Conservation (phyloP, 805 yeast genomes). For the Kodamaea nitidulidarum region DNA sequence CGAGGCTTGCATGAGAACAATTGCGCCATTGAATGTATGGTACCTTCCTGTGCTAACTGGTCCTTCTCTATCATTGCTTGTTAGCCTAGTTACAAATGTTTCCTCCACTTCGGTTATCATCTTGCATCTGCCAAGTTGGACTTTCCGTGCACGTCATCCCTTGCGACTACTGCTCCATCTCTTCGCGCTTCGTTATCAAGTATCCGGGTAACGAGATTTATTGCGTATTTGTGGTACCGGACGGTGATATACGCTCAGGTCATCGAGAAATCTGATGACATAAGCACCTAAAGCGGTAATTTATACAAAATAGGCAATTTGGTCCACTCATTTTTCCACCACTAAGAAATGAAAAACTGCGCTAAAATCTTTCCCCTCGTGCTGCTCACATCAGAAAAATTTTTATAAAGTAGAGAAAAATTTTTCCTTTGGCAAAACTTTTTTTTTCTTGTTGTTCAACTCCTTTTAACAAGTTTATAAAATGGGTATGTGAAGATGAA, state of each 20-base stretch:
- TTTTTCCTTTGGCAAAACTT: conserved; percentile 7
- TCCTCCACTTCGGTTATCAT: too few species aligned
- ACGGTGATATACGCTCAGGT: background rate
- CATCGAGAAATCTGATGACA: background rate
- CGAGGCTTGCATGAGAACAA: too few species aligned
- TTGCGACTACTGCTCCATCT: background rate
- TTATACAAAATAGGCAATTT: background rate
- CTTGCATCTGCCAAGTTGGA: too few species aligned
- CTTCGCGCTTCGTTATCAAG: background rate
- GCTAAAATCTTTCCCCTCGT: conserved; percentile 9
- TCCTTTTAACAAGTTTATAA: conserved; percentile 6
- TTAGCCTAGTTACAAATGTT: too few species aligned
- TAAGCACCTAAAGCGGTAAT: background rate
- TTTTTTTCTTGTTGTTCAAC: conserved; percentile 12
- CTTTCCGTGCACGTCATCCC: too few species aligned
- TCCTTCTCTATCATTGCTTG: too few species aligned
- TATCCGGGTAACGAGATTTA: background rate
- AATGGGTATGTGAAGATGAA: conserved; percentile 8
- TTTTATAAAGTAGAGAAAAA: conserved; percentile 8
- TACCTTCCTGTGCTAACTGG: too few species aligned
- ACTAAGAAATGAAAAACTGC: background rate
- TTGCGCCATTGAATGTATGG: too few species aligned
- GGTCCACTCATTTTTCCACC: background rate
- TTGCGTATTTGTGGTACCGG: background rate
- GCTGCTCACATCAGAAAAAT: conserved; percentile 2